A percentile compares a stretch with the other conserved stretches of the same genome.
Evolutionary conservation across 257 asterid species (phyloP).

Genomic region (Paraleonurus japonicus): DNA sequence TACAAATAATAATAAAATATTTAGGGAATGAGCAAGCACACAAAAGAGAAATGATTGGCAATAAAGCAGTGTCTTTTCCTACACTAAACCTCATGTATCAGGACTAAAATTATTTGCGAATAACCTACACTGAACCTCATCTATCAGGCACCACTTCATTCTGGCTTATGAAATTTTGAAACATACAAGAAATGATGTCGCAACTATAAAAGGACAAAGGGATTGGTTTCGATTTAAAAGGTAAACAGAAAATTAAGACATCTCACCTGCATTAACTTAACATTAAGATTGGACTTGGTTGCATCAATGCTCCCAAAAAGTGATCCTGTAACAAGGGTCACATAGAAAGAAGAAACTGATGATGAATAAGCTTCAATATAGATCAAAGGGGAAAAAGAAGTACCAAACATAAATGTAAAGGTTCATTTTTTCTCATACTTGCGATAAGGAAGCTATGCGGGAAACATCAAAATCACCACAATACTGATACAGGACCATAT

Average conservation of each 20-base stretch:
- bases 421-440: not conserved
- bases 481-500: slow-evolving; percentile 5
- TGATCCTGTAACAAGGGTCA: slow-evolving; percentile 56
- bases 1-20: not conserved
- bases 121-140: not conserved
- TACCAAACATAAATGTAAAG: not conserved
- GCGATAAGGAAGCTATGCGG: not conserved
- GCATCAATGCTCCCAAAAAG: slow-evolving; percentile 70
- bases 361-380: not conserved
- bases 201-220: not conserved
- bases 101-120: not conserved
- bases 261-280: slow-evolving; percentile 93
- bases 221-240: not conserved
- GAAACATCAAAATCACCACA: not conserved
- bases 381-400: not conserved
- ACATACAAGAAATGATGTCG: not conserved
- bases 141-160: not conserved
- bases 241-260: slow-evolving; percentile 16
- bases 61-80: not conserved
- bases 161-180: not conserved
- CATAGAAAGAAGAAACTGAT: slow-evolving; percentile 8
- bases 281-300: slow-evolving; percentile 67
- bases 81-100: not conserved
- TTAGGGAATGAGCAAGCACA: not conserved
- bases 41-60: not conserved